Conservation (phyloP, 306 rosid genomes). For the Parietaria judaica region DNA sequence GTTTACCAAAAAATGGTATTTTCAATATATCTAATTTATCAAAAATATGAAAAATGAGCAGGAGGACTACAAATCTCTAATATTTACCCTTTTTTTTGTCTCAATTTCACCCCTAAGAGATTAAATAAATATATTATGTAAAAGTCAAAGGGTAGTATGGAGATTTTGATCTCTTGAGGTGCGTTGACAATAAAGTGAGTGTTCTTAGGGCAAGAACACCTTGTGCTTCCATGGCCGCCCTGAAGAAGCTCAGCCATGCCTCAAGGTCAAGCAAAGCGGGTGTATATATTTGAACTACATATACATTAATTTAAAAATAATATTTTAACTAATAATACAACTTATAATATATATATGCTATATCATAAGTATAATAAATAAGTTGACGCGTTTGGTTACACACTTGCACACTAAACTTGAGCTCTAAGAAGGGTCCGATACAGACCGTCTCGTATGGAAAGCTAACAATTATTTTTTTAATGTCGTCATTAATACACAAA, state of each 20-base stretch:
- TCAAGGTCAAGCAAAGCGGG: constrained; percentile 65
- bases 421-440: constrained; percentile 22
- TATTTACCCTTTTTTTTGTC: no score
- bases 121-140: not conserved
- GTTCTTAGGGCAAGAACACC: constrained; percentile 3
- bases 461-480: not conserved
- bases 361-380: not conserved
- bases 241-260: constrained; percentile 45
- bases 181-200: not conserved
- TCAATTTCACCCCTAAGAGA: no score
- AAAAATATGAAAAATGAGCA: no score
- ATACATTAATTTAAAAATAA: not conserved
- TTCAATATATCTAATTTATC: no score
- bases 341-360: not conserved
- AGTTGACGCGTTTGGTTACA: constrained; percentile 17
- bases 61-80: no score
- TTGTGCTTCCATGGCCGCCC: constrained; percentile 23
- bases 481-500: not conserved
- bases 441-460: constrained; percentile 9
- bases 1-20: no score
- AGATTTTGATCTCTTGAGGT: constrained; percentile 1
- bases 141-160: constrained; percentile 42
- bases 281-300: constrained; percentile 6
- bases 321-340: constrained; percentile 4
- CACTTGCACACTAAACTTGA: constrained; percentile 17